Evolutionary conservation across 176 grass and related monocot species (phyloP).

Genomic region (Alloteropsis semialata): DNA sequence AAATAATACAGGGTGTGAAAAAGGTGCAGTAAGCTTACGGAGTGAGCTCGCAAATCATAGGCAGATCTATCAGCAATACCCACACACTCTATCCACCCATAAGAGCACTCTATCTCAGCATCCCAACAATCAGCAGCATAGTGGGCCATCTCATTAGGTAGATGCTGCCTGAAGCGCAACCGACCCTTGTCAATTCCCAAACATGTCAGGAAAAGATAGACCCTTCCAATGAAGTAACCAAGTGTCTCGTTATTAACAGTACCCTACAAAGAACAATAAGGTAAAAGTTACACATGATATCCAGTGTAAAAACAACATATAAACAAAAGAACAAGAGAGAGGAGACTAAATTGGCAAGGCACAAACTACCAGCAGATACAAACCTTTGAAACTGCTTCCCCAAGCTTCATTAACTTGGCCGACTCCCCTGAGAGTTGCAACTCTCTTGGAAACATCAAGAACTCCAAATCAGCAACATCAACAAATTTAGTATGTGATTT

Average conservation of each 20-base stretch:
- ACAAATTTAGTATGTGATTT: constrained; percentile 82
- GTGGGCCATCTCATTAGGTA: constrained; percentile 90
- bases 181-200: constrained; percentile 67
- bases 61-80: constrained; percentile 87
- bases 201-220: constrained; percentile 74
- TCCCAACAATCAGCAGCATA: constrained; percentile 91
- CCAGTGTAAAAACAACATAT: neutral
- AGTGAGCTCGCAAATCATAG: constrained; percentile 80
- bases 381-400: constrained; percentile 70
- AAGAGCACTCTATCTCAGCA: constrained; percentile 84
- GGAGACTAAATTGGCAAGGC: neutral
- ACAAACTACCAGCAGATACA: neutral
- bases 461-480: constrained; percentile 69
- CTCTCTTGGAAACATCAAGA: constrained; percentile 74
- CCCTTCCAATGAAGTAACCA: constrained; percentile 87
- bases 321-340: neutral
- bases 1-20: neutral
- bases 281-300: neutral
- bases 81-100: constrained; percentile 84
- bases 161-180: constrained; percentile 75
- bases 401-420: constrained; percentile 54
- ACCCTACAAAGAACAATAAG: constrained; percentile 35
- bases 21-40: constrained; percentile 38
- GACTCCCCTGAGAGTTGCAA: constrained; percentile 63
- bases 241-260: constrained; percentile 88